These are phyloP conservation scores for Kondoa subrosea DNA, from an alignment of 768 basidiomycete species.

Conservation along the genomic window DNA sequence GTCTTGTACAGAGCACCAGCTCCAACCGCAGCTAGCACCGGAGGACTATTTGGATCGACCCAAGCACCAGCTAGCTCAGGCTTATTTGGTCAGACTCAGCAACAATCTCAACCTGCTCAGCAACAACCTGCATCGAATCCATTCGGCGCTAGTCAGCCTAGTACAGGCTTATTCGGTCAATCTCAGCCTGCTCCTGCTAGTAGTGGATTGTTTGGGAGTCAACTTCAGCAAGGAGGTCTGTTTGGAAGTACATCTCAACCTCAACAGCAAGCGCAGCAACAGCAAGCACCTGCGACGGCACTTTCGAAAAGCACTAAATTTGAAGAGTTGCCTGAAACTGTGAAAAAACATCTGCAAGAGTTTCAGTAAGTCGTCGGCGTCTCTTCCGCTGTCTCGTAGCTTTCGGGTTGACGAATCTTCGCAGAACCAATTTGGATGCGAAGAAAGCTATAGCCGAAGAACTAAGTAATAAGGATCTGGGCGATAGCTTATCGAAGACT, in stretches of 20 bases:
- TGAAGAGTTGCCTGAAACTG: slow-evolving; percentile 25
- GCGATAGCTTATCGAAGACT: slow-evolving; percentile 20
- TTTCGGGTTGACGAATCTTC: background rate
- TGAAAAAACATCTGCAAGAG: slow-evolving; percentile 20
- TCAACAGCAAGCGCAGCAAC: slow-evolving; percentile 11
- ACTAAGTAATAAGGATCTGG: slow-evolving; percentile 20
- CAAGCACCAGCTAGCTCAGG: background rate
- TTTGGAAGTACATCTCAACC: slow-evolving; percentile 1
- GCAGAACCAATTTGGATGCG: slow-evolving; percentile 22
- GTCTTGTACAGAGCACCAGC: too few species aligned
- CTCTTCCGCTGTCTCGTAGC: background rate
- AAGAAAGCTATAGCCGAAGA: slow-evolving; percentile 20
- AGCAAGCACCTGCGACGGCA: background rate
- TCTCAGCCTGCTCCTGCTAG: background rate
- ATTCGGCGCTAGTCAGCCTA: background rate
- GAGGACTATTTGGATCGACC: background rate
- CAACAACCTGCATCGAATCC: slow-evolving; percentile 3
- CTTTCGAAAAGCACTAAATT: slow-evolving; percentile 24
- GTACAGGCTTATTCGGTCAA: background rate
- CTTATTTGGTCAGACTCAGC: slow-evolving; percentile 7
- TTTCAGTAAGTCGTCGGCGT: slow-evolving; percentile 21
- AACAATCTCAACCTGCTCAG: background rate
- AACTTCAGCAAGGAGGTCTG: background rate
- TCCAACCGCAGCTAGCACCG: background rate
- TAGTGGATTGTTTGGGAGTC: background rate